Base-by-base conservation (phyloP, 495 filamentous ascomycete species). In the Penicilliopsis zonata region DNA sequence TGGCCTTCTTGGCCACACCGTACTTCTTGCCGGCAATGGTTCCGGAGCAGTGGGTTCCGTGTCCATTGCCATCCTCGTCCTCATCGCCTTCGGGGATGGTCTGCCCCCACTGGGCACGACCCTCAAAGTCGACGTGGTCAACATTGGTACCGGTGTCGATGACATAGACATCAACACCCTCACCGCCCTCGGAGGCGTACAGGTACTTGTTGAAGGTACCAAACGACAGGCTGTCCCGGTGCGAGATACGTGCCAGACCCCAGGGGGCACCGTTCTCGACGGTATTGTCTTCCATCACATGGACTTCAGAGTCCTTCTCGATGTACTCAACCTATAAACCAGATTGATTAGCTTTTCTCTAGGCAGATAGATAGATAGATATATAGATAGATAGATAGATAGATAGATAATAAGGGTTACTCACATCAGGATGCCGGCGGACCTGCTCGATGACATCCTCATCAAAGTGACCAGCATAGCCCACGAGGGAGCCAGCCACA, bases 21-120 rank as follows among this genome's bases (percentile, higher is more conserved):
- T 90, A 95, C 67, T 94, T 95, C 73, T 88, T 90, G 55, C 92
- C 92, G 36, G 80, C 92, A 46, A 96, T 76, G 24, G 92, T 99
- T 42, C 92, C 92, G 36, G 92, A 96, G 72, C 92, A 99, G 72
- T 99, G 92, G 42, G 92, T 99, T 46, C 92, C 92, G 69, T 99
- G 92, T 33, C 92, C 92, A 46, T 99, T 99, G 55, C 92, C 92
- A 66, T 99, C 92, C 32, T 71, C 64, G 54, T 99, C 92, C 25
- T 64, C 75, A 49, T 99, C 92, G 37, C 71, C 72, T 28, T 50
- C 36, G 34, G 92, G 92, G 46, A 99, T 82, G 34, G 92, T 99
- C 76, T 93, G 86, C 55, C 88, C 88, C 92, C 92, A 99, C 46
- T 67, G 61, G 31, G 92, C 92, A 52, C 92, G 86, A 34, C 86